A percentile compares a stretch with the other conserved stretches of the same genome.
phyloP scores from a whole-genome alignment of 1,284 basidiomycete species.

The Fistulina hepatica region DNA sequence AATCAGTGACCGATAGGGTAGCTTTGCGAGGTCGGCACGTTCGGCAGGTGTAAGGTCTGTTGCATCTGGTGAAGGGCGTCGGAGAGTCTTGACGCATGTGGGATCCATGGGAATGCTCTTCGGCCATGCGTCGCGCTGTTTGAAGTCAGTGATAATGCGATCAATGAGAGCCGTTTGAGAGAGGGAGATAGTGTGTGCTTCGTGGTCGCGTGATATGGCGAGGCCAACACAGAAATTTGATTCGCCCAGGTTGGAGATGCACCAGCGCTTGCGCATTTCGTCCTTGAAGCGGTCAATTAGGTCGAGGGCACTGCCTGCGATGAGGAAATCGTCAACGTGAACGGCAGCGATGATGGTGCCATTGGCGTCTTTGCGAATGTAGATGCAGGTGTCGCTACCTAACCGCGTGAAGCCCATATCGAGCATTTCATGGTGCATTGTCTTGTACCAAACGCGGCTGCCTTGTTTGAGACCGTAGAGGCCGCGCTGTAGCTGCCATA shows the following conservation, averaged over 20 bases:
- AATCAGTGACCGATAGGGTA: conserved; percentile 24
- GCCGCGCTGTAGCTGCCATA: conserved; percentile 23
- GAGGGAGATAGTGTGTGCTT: conserved; percentile 19
- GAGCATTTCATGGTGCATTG: conserved; percentile 21
- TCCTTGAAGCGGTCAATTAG: conserved; percentile 18
- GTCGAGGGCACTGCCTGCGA: conserved; percentile 26
- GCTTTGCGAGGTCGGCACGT: conserved; percentile 7
- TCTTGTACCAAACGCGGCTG: conserved; percentile 26
- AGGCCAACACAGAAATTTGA: conserved; percentile 22
- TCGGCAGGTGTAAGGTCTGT: conserved; percentile 2
- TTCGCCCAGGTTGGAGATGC: conserved; percentile 23
- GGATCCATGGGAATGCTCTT: conserved; percentile 24
- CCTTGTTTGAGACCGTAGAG: conserved; percentile 34
- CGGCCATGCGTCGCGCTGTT: conserved; percentile 21
- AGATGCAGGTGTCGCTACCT: conserved; percentile 17
- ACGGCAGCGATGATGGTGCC: conserved; percentile 12
- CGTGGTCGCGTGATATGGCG: conserved; percentile 22
- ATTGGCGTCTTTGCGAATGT: conserved; percentile 7
- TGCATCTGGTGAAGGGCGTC: conserved; percentile 8
- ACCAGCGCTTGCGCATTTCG: conserved; percentile 20
- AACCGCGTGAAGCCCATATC: conserved; percentile 17
- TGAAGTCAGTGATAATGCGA: conserved; percentile 23
- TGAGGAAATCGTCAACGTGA: conserved; percentile 16
- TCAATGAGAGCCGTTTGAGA: conserved; percentile 31
- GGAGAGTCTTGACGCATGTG: conserved; percentile 14